phyloP scores from a whole-genome alignment of 2,329 filamentous ascomycete genomes.

The Cladobotryum protrusum region DNA sequence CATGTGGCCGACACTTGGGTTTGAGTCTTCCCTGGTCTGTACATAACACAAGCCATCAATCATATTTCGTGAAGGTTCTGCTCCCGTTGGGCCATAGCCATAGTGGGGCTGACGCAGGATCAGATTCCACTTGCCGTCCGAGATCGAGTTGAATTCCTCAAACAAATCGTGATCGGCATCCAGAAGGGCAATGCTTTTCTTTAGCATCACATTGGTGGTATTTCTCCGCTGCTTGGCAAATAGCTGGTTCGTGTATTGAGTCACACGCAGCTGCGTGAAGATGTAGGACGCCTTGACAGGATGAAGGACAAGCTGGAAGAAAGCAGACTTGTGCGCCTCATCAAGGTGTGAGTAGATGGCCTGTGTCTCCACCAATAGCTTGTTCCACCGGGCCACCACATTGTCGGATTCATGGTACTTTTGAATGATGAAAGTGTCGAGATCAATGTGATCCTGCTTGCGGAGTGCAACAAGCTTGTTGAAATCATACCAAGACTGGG shows the following conservation, averaged over 20 bases:
- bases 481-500: conserved; percentile 46
- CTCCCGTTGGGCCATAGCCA: conserved; percentile 31
- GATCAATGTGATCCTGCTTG: conserved; percentile 55
- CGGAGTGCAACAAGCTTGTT: conserved; percentile 43
- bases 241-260: conserved; percentile 43
- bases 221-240: conserved; percentile 52
- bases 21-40: conserved; percentile 41
- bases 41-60: conserved; percentile 49
- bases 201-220: conserved; percentile 45
- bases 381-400: conserved; percentile 47
- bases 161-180: conserved; percentile 45
- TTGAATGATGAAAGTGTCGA: conserved; percentile 48
- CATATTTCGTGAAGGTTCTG: conserved; percentile 45
- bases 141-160: conserved; percentile 44
- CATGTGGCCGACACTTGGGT: conserved; percentile 37
- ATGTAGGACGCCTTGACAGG: conserved; percentile 53
- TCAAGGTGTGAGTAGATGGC: conserved; percentile 38
- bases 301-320: conserved; percentile 57
- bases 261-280: conserved; percentile 43
- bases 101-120: conserved; percentile 46
- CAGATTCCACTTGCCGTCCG: conserved; percentile 50
- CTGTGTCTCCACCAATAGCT: conserved; percentile 39
- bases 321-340: conserved; percentile 40
- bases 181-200: conserved; percentile 43
- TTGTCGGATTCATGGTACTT: conserved; percentile 56